Evolutionary conservation across 2,329 filamentous ascomycete species (phyloP), one percentile per base, ranked within the genome.

Genomic region (Microcyclospora tardicrescens): DNA sequence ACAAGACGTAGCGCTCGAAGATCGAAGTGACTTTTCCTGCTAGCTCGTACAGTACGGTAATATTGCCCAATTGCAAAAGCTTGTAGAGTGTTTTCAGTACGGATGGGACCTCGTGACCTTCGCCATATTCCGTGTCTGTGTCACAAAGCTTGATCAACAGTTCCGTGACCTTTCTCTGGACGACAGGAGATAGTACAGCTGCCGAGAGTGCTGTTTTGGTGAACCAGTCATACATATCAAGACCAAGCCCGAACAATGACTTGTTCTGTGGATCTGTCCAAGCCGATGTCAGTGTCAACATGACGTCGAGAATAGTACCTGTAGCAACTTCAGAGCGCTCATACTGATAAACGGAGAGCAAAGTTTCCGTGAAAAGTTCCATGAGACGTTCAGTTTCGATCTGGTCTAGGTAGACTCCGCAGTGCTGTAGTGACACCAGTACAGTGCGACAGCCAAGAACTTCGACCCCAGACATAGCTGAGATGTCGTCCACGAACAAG

Each of bases 1-100:
- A 81, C 1, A 95, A 69, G n/a, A 87, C 71, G 53, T 83, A 96
- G 2, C 83, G 71, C 10, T 77, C 73, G 57, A 98, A 98, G 16
- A 98, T 69, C 5, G 68, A 66, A 0, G 84, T 75, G 13, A 96
- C 65, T 2, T 72, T 70, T 39, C 75, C 67, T 0, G 81, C 79
- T 38, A 94, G 73, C 42, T 73, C 74, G 52, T 82, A 86, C 52
- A 93, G 91, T 34, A 91, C 79, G 10, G 68, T 60, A 51, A 89
- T 74, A 38, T 74, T 68, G 1, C 80, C 77, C 11, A 72, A 66
- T 32, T 72, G 65, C 6, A 96, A 65, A 15, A 96, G 74, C 10
- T 69, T 71, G 39, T 96, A 77, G 3, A 96, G 68, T 35, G 73
- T 82, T 8, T 82, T 84, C 44, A 84, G 64, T 8, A 75, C 68